Percentiles rank a stretch among this genome's conserved stretches.
phyloP scores from a whole-genome alignment of 371 early-diverging fungal species.

The Mucor irregularis region DNA sequence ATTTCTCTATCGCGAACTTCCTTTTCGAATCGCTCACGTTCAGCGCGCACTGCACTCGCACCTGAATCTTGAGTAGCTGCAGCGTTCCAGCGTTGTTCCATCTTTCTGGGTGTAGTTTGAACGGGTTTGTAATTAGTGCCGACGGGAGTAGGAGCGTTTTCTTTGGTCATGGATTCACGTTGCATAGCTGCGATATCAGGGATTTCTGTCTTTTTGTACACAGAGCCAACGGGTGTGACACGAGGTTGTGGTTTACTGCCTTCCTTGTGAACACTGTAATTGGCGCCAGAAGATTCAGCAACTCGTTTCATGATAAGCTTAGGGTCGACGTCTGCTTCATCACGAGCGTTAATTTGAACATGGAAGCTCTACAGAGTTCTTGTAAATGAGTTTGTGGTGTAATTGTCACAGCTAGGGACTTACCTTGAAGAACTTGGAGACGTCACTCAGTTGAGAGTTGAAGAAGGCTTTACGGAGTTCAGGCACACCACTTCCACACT shows the following conservation, averaged over 20 bases:
- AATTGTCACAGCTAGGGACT: too few species aligned
- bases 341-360: conserved; percentile 88
- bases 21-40: conserved; percentile 49
- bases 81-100: conserved; percentile 43
- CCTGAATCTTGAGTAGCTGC: conserved; percentile 22
- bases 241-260: conserved; percentile 39
- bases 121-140: conserved; percentile 50
- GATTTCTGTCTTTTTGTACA: conserved; percentile 64
- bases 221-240: conserved; percentile 58
- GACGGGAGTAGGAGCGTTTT: conserved; percentile 52
- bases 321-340: conserved; percentile 84
- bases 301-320: conserved; percentile 84
- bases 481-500: conserved; percentile 95
- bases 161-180: conserved; percentile 56
- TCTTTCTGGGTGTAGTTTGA: conserved; percentile 45
- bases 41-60: conserved; percentile 46
- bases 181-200: conserved; percentile 68
- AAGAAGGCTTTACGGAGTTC: conserved; percentile 89
- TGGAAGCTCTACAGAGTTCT: conserved; percentile 84
- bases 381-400: too few species aligned
- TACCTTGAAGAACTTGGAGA: conserved; percentile 77
- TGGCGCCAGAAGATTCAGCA: conserved; percentile 83
- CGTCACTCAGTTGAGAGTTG: conserved; percentile 80
- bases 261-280: conserved; percentile 83
- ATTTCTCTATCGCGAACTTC: conserved; percentile 61